Percentiles rank a stretch among this genome's conserved stretches.
Conservation (phyloP, 2,329 filamentous ascomycete genomes). For the Colletotrichum scovillei region DNA sequence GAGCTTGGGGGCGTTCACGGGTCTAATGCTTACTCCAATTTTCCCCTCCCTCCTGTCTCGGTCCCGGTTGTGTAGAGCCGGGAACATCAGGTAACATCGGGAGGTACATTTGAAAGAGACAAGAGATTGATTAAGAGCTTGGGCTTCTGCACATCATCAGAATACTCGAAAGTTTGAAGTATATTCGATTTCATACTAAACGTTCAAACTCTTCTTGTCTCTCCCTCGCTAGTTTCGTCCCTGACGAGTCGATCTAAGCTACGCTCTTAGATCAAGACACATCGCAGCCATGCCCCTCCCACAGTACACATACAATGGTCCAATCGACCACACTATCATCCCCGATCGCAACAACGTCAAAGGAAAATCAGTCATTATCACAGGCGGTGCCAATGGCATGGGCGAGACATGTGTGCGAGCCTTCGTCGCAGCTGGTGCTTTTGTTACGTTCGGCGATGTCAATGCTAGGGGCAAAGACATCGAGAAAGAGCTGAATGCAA, state of each 20-base stretch:
- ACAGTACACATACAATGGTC: neutral
- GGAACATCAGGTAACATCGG: neutral
- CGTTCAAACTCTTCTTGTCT: neutral
- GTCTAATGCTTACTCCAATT: neutral
- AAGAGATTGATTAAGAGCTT: neutral
- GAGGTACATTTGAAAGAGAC: neutral
- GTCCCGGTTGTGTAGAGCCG: neutral
- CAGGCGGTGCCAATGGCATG: conserved; percentile 58
- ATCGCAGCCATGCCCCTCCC: neutral
- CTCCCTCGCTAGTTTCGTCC: neutral
- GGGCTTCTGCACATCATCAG: neutral
- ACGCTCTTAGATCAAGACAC: neutral
- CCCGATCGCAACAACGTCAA: neutral
- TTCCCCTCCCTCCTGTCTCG: neutral
- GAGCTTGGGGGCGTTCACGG: neutral
- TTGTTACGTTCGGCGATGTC: conserved; percentile 54
- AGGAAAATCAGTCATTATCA: conserved; percentile 55
- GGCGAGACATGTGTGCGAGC: conserved; percentile 49
- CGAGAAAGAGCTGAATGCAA: conserved; percentile 46
- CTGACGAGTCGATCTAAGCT: neutral
- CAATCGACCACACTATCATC: neutral
- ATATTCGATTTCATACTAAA: neutral
- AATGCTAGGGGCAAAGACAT: conserved; percentile 46
- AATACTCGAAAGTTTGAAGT: neutral
- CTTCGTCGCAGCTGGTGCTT: conserved; percentile 51